These are phyloP conservation scores for Senna siamea DNA, from an alignment of 306 rosid genomes.

Conservation along the genomic window DNA sequence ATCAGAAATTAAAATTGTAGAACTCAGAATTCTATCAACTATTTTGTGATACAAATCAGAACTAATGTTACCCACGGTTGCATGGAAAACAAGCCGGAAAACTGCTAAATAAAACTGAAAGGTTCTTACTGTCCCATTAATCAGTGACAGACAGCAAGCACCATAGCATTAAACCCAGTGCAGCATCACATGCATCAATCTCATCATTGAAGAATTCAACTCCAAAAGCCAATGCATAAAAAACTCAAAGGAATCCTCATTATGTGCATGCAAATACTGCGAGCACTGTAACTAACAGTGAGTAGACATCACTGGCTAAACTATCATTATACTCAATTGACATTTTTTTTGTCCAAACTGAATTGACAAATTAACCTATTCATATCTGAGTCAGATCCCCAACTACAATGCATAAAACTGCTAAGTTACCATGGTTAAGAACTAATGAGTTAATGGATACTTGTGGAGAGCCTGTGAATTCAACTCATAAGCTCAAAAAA, in stretches of 20 bases:
- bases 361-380: background rate
- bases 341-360: too few relatives aligned
- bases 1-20: conserved; percentile 6
- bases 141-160: background rate
- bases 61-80: background rate
- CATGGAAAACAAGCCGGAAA: background rate
- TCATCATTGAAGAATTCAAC: background rate
- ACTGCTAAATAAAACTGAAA: conserved; percentile 2
- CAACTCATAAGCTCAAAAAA: background rate
- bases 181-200: background rate
- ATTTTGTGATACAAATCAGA: background rate
- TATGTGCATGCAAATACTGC: background rate
- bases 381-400: too few relatives aligned
- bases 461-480: background rate
- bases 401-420: too few relatives aligned
- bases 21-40: conserved; percentile 3
- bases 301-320: background rate
- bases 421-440: background rate
- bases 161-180: conserved; percentile 10
- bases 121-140: background rate
- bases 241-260: background rate
- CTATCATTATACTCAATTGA: conserved; percentile 2
- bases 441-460: background rate
- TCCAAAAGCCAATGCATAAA: background rate
- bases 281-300: background rate